Evolutionary conservation across 2,329 filamentous ascomycete species (phyloP).

Genomic region (Exophiala mesophila): DNA sequence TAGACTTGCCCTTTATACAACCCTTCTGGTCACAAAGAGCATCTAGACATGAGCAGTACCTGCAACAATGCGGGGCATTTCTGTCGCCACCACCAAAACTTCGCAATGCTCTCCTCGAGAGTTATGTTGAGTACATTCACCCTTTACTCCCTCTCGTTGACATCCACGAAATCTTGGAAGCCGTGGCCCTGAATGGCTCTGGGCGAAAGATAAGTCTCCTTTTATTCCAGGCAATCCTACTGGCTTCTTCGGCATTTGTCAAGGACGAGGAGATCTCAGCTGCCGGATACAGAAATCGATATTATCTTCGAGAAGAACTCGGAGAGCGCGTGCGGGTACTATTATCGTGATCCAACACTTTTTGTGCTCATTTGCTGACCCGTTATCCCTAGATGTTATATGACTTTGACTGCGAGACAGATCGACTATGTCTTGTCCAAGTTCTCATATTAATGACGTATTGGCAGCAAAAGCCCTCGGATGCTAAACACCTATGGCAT

Average conservation of each 20-base stretch:
- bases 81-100: constrained; percentile 64
- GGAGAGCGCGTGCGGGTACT: constrained; percentile 35
- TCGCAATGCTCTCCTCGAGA: constrained; percentile 72
- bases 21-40: too few species aligned
- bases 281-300: constrained; percentile 61
- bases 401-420: constrained; percentile 89
- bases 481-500: constrained; percentile 96
- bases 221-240: constrained; percentile 90
- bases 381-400: too few species aligned
- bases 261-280: constrained; percentile 82
- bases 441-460: constrained; percentile 87
- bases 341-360: too few species aligned
- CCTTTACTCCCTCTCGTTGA: constrained; percentile 88
- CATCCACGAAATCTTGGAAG: constrained; percentile 52
- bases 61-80: constrained; percentile 75
- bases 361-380: too few species aligned
- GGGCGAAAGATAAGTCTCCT: constrained; percentile 62
- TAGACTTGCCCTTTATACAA: too few species aligned
- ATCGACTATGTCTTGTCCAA: constrained; percentile 82
- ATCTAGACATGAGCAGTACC: constrained; percentile 77
- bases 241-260: constrained; percentile 79
- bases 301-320: constrained; percentile 42
- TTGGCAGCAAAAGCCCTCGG: constrained; percentile 94
- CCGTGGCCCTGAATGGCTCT: constrained; percentile 54
- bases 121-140: constrained; percentile 83